phyloP scores from a whole-genome alignment of 352 stramenopile genomes.

The Globisporangium radiosum region DNA sequence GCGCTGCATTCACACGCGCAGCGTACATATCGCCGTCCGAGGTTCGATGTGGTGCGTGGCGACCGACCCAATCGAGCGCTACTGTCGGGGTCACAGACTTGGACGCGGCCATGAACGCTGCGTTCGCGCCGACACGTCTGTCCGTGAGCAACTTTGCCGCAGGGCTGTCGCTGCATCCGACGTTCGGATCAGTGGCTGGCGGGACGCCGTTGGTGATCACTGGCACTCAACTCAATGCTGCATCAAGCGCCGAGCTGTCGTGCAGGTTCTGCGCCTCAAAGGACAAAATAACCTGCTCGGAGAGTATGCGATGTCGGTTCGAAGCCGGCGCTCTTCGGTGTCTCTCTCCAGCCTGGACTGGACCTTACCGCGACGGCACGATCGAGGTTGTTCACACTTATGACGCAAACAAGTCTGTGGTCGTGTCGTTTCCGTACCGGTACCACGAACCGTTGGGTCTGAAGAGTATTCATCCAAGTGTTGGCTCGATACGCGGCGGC shows the following conservation, averaged over 20 bases:
- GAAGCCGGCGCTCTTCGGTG: not conserved
- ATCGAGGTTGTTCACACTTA: constrained; percentile 19
- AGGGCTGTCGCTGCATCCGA: not conserved
- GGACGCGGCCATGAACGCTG: constrained; percentile 4
- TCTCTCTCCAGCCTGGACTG: not conserved
- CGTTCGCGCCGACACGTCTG: not conserved
- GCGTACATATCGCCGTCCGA: constrained; percentile 20
- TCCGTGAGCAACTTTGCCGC: not conserved
- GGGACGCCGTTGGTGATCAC: constrained; percentile 1
- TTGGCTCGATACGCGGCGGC: constrained; percentile 20
- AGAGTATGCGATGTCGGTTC: not conserved
- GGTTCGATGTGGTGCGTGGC: constrained; percentile 16
- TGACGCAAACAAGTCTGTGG: not conserved
- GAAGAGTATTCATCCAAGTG: constrained; percentile 12
- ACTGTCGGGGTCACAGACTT: constrained; percentile 31
- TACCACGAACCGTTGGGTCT: constrained; percentile 28
- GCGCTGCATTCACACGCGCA: constrained; percentile 17
- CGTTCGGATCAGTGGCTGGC: not conserved
- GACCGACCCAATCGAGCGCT: constrained; percentile 10
- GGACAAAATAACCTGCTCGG: not conserved
- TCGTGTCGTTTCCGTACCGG: constrained; percentile 17
- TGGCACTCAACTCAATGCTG: not conserved
- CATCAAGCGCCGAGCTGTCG: not conserved
- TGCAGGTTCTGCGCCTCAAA: constrained; percentile 1
- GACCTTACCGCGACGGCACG: constrained; percentile 11